Base-by-base conservation (phyloP, 352 stramenopile genomes). In the Phytophthora fragariaefolia region DNA sequence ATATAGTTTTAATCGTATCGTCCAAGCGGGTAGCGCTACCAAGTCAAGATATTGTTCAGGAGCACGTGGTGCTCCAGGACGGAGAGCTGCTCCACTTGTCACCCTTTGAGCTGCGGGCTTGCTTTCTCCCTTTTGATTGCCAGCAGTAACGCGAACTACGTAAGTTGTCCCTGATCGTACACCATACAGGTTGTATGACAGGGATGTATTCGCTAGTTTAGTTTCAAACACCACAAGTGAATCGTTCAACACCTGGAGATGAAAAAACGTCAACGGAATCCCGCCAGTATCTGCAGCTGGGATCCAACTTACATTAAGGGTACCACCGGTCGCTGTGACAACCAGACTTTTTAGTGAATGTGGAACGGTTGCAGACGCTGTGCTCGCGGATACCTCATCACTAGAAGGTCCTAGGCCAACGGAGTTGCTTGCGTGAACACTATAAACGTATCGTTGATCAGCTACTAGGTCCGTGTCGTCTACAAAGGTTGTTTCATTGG, bases 231-330 rank as follows among this genome's bases (percentile, higher is more conserved):
- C 26, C 32, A 42, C n/a, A 6, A 5, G 24, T 8, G 49, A 69
- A 6, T 49, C 17, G 4, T 60, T 20, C 7, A 30, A 30, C 1
- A 85, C 45, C 3, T 47, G 32, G 15, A 79, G 48, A 4, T 34
- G 46, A 32, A 69, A 86, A 0, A 30, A 68, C 2, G 57, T 63
- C 0, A 89, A 27, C 1, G 62, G 56, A 7, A 87, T 62, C 0
- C 82, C 82, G 9, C 82, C 82, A 0, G 66, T 80, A 55, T 91
- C 66, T 3, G 51, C 7, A 3, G 76, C 56, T 22, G 70, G 27
- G 0, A 18, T 24, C 83, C 83, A 91, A 2, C 32, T 69, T 0
- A 64, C 36, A 3, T 50, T 60, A 2, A 91, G 18, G 12, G 52
- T 76, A 1, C 78, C 78, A 28, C 80, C 82, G 8, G 13, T 53